A percentile compares a stretch with the other conserved stretches of the same genome.
Evolutionary conservation across 1,284 basidiomycete species (phyloP).

Genomic region (Trichosporon coremiiforme): DNA sequence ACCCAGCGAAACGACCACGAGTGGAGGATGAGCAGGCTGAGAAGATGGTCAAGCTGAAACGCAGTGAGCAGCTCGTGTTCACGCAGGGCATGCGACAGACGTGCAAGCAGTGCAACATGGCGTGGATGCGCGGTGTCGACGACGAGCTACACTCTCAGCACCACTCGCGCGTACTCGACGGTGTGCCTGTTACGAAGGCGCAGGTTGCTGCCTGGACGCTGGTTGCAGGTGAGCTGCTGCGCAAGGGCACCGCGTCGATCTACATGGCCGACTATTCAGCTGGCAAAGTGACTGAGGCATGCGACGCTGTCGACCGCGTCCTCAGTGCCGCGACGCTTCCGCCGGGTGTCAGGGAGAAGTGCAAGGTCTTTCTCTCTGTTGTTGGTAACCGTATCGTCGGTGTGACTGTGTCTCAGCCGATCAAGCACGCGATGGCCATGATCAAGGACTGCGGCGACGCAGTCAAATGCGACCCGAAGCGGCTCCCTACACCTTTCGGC

Average conservation of each 20-base stretch:
- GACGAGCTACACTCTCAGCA: constrained; percentile 52
- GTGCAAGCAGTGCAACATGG: constrained; percentile 56
- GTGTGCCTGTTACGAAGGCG: constrained; percentile 37
- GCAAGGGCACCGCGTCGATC: neutral
- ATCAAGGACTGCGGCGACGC: constrained; percentile 33
- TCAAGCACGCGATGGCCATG: constrained; percentile 56
- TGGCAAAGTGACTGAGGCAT: constrained; percentile 41
- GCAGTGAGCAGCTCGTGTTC: constrained; percentile 44
- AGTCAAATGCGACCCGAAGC: neutral
- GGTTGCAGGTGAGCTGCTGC: neutral
- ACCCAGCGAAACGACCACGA: constrained; percentile 2
- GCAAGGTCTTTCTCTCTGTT: constrained; percentile 55
- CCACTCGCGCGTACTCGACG: constrained; percentile 54
- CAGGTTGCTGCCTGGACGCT: neutral
- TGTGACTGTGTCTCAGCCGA: constrained; percentile 56
- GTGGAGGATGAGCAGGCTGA: neutral
- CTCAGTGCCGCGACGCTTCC: constrained; percentile 55
- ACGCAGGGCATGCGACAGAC: constrained; percentile 44
- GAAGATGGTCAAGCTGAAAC: constrained; percentile 17
- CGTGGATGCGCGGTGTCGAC: constrained; percentile 57
- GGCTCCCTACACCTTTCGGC: constrained; percentile 54
- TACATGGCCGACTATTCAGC: neutral
- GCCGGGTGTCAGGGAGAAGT: constrained; percentile 45
- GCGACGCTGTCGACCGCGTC: constrained; percentile 55
- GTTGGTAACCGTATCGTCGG: constrained; percentile 46